These are phyloP conservation scores for Sicyos edulis DNA, from an alignment of 306 rosid species.

Conservation along the genomic window DNA sequence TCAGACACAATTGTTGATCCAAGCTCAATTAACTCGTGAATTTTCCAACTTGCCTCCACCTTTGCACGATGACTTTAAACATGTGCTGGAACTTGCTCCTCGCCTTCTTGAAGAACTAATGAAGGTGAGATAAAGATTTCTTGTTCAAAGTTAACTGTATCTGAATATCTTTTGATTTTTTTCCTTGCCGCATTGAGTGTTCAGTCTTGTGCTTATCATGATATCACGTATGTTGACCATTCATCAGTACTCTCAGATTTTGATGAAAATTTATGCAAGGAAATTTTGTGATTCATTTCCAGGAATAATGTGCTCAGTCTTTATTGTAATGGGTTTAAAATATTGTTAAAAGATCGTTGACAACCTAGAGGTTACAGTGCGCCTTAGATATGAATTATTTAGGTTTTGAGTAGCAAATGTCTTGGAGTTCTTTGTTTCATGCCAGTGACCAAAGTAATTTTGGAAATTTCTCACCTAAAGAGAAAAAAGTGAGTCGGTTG, in stretches of 20 bases:
- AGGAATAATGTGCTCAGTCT: not conserved
- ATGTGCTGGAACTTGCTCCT: conserved; percentile 84
- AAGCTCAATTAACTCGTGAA: conserved; percentile 88
- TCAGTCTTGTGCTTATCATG: not conserved
- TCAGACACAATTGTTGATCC: conserved; percentile 95
- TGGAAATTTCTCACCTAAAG: not conserved
- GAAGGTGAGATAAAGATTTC: conserved; percentile 51
- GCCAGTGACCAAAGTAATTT: not conserved
- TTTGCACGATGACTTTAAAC: conserved; percentile 69
- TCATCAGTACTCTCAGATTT: not conserved
- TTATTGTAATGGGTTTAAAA: not conserved
- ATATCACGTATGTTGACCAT: conserved; percentile 7
- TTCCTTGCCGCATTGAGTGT: not conserved
- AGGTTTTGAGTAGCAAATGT: not conserved
- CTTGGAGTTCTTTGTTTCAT: not conserved
- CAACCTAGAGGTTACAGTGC: not conserved
- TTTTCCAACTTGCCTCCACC: conserved; percentile 63
- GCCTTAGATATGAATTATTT: not conserved
- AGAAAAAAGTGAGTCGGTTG: not conserved
- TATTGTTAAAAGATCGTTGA: not conserved
- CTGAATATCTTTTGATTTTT: not conserved
- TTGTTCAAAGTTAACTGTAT: not conserved
- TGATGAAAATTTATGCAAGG: not conserved
- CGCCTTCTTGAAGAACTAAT: conserved; percentile 95
- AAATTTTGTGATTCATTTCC: not conserved